phyloP scores from a whole-genome alignment of 2,329 filamentous ascomycete species.

The Talaromyces rugulosus region DNA sequence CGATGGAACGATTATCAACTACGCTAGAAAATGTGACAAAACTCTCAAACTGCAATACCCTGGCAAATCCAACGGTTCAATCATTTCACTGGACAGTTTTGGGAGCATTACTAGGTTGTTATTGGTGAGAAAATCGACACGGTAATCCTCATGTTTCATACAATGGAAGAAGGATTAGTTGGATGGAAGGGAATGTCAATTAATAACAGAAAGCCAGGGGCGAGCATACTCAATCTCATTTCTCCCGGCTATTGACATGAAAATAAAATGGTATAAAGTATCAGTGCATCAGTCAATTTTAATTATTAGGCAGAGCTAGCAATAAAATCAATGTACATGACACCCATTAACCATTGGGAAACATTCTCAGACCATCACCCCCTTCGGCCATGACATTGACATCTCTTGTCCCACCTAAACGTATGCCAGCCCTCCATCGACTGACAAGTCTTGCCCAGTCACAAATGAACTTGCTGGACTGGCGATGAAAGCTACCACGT shows the following conservation, averaged over 20 bases:
- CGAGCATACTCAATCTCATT: background rate
- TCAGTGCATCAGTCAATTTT: background rate
- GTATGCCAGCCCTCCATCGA: constrained; percentile 13
- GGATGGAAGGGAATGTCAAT: background rate
- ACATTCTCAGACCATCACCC: background rate
- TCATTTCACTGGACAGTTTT: background rate
- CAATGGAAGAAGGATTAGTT: background rate
- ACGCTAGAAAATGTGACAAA: too few species aligned
- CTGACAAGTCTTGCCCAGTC: background rate
- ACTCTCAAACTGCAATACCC: too few species aligned
- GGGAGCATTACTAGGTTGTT: background rate
- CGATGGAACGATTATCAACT: too few species aligned
- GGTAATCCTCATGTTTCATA: background rate
- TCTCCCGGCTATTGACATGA: background rate
- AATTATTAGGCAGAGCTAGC: background rate
- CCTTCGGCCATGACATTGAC: background rate
- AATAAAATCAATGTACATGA: background rate
- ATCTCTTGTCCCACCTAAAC: constrained; percentile 6
- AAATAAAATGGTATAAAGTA: background rate
- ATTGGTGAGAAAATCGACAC: background rate
- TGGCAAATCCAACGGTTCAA: background rate
- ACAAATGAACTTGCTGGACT: constrained; percentile 2
- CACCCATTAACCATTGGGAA: background rate
- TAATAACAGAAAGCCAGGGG: background rate
- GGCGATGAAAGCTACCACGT: background rate